phyloP scores from a whole-genome alignment of 177 flowering plant species.

The Vitis hybrid region DNA sequence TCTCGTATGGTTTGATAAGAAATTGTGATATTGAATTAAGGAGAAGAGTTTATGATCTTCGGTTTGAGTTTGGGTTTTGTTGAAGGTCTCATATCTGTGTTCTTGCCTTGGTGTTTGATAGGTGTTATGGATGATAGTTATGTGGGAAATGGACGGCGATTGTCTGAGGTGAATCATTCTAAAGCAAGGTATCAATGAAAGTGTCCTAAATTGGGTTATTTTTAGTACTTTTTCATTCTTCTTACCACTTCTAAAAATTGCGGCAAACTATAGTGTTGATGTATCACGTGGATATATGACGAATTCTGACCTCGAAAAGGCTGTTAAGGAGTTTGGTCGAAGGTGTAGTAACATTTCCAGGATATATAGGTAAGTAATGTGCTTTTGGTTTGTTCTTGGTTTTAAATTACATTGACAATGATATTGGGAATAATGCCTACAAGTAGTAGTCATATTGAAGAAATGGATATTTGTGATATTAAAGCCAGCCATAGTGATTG shows the following conservation, averaged over 20 bases:
- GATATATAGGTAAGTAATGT: slow-evolving; percentile 66
- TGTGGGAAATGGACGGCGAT: slow-evolving; percentile 19
- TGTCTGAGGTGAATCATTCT: slow-evolving; percentile 26
- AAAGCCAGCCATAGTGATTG: not conserved
- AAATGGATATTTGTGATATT: no score
- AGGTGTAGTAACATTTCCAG: slow-evolving; percentile 75
- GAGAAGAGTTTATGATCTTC: not conserved
- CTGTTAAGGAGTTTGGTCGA: slow-evolving; percentile 50
- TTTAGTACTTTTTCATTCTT: not conserved
- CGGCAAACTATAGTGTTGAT: slow-evolving; percentile 31
- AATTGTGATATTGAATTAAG: not conserved
- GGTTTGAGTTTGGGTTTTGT: not conserved
- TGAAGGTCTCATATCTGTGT: not conserved
- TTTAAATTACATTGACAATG: not conserved
- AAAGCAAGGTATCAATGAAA: slow-evolving; percentile 23
- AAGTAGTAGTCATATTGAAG: no score
- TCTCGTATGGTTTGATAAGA: no score
- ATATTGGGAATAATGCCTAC: not conserved
- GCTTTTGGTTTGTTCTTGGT: not conserved
- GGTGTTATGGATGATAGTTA: slow-evolving; percentile 16
- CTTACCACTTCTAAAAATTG: not conserved
- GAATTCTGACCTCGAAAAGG: slow-evolving; percentile 68
- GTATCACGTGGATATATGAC: slow-evolving; percentile 68
- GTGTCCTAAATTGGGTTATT: not conserved
- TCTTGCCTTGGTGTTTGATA: slow-evolving; percentile 8